Conservation (phyloP, 495 filamentous ascomycete genomes). For the Pseudotulostoma volvatum region DNA sequence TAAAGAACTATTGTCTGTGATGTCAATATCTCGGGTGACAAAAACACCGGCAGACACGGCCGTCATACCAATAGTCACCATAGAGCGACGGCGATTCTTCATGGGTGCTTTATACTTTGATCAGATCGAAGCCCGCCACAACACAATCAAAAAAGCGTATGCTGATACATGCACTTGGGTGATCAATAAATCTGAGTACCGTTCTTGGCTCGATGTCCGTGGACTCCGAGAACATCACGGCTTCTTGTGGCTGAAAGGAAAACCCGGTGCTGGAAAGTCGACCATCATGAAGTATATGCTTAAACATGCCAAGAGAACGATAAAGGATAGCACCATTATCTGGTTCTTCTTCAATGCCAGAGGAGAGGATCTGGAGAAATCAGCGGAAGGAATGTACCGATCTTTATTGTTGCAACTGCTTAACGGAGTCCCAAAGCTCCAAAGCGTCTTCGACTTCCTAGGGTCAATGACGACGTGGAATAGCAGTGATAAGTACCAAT, state of each 20-base stretch:
- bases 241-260: conserved; percentile 32
- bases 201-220: conserved; percentile 13
- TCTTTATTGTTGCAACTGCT: conserved; percentile 27
- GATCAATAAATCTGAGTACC: conserved; percentile 13
- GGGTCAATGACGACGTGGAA: conserved; percentile 1
- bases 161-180: too few species aligned
- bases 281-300: conserved; percentile 25
- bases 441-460: conserved; percentile 11
- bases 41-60: not conserved
- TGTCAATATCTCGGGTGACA: not conserved
- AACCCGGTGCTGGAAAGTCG: conserved; percentile 32
- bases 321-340: conserved; percentile 9
- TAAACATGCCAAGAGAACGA: conserved; percentile 7
- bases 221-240: conserved; percentile 15
- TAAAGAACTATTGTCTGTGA: conserved; percentile 15
- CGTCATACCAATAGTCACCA: too few species aligned
- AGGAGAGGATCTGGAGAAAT: conserved; percentile 33
- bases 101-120: conserved; percentile 11
- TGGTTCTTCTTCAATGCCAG: conserved; percentile 39
- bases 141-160: too few species aligned
- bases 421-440: conserved; percentile 12
- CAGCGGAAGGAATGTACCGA: conserved; percentile 37
- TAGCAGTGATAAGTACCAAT: conserved; percentile 3
- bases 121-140: too few species aligned
- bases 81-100: conserved; percentile 2